phyloP scores from a whole-genome alignment of 768 basidiomycete species.

The Xerocomus spinulosus region DNA sequence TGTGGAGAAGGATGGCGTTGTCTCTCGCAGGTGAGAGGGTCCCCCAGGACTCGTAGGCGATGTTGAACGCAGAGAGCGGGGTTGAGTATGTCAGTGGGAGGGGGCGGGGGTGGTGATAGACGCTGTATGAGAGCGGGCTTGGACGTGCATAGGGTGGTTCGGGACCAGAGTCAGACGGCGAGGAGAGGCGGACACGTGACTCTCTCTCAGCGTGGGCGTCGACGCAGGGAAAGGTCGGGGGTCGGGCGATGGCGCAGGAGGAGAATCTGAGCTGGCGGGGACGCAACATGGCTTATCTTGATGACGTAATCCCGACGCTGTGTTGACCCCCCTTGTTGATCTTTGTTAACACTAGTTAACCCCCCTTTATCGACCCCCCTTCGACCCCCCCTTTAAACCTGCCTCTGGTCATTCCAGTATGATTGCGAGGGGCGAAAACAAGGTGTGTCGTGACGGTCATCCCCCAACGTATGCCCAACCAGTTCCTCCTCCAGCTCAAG shows the following conservation, averaged over 20 bases:
- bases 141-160: constrained; percentile 83
- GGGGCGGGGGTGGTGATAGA: constrained; percentile 58
- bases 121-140: constrained; percentile 65
- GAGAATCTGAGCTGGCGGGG: neutral
- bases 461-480: neutral
- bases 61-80: constrained; percentile 63
- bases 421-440: constrained; percentile 34
- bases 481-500: constrained; percentile 42
- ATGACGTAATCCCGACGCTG: no score
- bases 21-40: constrained; percentile 68
- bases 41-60: constrained; percentile 99
- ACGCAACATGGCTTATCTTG: constrained; percentile 8
- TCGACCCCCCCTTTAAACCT: neutral
- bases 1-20: constrained; percentile 94
- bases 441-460: constrained; percentile 29
- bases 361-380: neutral
- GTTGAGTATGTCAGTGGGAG: constrained; percentile 64
- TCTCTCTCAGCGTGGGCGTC: constrained; percentile 75
- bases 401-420: neutral
- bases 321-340: no score
- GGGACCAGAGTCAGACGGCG: constrained; percentile 53
- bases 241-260: neutral
- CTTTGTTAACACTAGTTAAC: no score
- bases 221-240: constrained; percentile 66
- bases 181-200: constrained; percentile 40